Base-by-base conservation (phyloP, 306 rosid genomes). In the Macrotyloma uniflorum region DNA sequence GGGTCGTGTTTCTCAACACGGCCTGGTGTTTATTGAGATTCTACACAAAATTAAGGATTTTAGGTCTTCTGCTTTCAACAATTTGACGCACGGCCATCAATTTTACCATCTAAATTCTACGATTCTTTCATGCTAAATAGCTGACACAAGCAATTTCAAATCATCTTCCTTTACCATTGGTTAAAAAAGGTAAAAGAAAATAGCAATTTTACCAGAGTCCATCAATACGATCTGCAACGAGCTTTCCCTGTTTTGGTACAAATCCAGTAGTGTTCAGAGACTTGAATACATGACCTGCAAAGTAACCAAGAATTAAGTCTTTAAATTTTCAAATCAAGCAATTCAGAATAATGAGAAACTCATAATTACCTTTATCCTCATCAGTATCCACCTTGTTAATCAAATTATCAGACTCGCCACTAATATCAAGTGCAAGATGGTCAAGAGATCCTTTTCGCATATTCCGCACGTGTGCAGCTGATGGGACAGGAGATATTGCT, bases 181-280 rank as follows among this genome's bases (percentile, higher is more conserved):
- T 5, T 10, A 54, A 70, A 71, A 57, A 51, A 67, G 32, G 16
- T 5, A 65, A 67, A 71, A 35, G 10, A 67, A 51, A 59, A 49
- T 28, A 79, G 51, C 58, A 69, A 68, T 32, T 20, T 64, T 96
- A 96, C 99, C 99, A 96, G 77, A 93, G 80, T 90, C 99, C 98
- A 86, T 96, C 99, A 61, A 96, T 67, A 58, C 96, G 93, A 80
- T 96, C 99, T 43, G 99, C 98, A 79, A 96, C 67, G 80, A 81
- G 79, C 89, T 91, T 96, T 79, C 97, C 99, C 61, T 90, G 98
- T 76, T 79, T 91, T 16, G 99, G 99, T 73, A 96, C 85, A 70
- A 93, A 88, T 84, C 97, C 99, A 35, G 98, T 87, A 51, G 99
- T 84, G 86, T 87, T 96, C 63, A 96, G 89, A 54, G 99, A 90